Conservation (phyloP, 2,329 filamentous ascomycete species). For the Sarocladium strictum region DNA sequence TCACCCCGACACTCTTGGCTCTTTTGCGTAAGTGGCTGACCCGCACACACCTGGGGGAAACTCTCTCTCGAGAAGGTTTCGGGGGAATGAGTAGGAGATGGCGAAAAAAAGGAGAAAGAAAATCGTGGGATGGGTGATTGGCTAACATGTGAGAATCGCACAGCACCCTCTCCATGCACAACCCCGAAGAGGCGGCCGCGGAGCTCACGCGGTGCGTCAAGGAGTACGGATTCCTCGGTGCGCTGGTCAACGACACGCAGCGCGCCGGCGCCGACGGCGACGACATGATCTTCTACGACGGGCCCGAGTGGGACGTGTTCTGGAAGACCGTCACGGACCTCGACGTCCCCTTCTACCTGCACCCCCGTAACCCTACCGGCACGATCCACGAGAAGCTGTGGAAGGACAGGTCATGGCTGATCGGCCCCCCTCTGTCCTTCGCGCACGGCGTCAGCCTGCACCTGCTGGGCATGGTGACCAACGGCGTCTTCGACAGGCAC, state of each 20-base stretch:
- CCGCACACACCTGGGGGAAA: neutral
- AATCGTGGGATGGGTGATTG: too few species aligned
- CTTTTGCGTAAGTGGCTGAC: slow-evolving; percentile 33
- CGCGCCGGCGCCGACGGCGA: slow-evolving; percentile 52
- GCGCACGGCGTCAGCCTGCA: slow-evolving; percentile 55
- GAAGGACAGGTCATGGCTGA: slow-evolving; percentile 51
- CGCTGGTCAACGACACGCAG: slow-evolving; percentile 57
- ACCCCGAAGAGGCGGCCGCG: slow-evolving; percentile 41
- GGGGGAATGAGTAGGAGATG: neutral
- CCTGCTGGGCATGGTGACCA: slow-evolving; percentile 43
- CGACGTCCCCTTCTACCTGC: slow-evolving; percentile 59
- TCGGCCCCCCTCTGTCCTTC: slow-evolving; percentile 54
- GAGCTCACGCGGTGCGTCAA: slow-evolving; percentile 49
- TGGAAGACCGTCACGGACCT: slow-evolving; percentile 53
- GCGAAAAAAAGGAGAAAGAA: too few species aligned
- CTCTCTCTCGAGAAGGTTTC: neutral
- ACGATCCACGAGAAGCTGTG: slow-evolving; percentile 52
- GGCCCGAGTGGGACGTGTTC: slow-evolving; percentile 54
- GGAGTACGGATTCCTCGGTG: slow-evolving; percentile 56
- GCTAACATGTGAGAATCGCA: neutral
- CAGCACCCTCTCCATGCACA: slow-evolving; percentile 46
- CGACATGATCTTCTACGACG: slow-evolving; percentile 59
- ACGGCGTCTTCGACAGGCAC: slow-evolving; percentile 43
- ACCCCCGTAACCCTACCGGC: slow-evolving; percentile 53
- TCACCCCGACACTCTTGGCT: slow-evolving; percentile 36